Conservation (phyloP, 176 grass and related monocot genomes). For the Metroxylon sagu region DNA sequence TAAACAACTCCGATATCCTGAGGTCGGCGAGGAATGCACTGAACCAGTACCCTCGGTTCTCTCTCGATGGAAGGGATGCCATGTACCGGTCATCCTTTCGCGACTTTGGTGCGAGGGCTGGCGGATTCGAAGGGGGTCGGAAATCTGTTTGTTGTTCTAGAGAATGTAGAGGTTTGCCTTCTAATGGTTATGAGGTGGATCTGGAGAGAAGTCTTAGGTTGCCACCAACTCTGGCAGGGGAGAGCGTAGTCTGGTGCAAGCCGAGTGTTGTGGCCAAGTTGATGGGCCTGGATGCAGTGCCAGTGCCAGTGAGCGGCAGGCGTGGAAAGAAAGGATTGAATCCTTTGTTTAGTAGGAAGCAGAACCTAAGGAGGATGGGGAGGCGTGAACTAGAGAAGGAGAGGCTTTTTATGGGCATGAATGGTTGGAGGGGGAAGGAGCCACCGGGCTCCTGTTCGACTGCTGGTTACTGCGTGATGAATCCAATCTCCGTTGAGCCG, state of each 20-base stretch:
- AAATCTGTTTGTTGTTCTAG: conserved; percentile 27
- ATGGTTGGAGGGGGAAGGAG: conserved; percentile 18
- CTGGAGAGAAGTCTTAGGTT: conserved; percentile 52
- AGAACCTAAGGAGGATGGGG: conserved; percentile 30
- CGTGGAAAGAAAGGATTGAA: conserved; percentile 3
- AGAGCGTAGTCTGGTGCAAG: conserved; percentile 94
- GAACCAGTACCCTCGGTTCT: conserved; percentile 86
- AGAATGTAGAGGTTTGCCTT: conserved; percentile 24
- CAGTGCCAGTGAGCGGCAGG: conserved; percentile 34
- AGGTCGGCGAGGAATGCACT: conserved; percentile 63
- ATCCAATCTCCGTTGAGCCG: conserved; percentile 5
- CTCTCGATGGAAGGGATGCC: conserved; percentile 80
- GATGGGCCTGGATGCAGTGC: conserved; percentile 77
- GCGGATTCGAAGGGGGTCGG: not conserved
- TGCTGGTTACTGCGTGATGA: not conserved
- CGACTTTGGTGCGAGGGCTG: conserved; percentile 18
- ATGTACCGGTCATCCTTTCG: conserved; percentile 81
- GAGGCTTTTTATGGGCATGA: conserved; percentile 50
- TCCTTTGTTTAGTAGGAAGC: conserved; percentile 30
- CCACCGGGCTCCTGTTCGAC: not conserved
- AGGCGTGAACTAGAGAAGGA: conserved; percentile 64
- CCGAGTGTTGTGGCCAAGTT: conserved; percentile 73
- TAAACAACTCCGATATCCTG: conserved; percentile 67
- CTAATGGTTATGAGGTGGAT: conserved; percentile 42
- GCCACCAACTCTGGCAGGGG: conserved; percentile 57